These are phyloP conservation scores for Oryza meyeriana DNA, from an alignment of 176 grass and related monocot species.

Conservation along the genomic window DNA sequence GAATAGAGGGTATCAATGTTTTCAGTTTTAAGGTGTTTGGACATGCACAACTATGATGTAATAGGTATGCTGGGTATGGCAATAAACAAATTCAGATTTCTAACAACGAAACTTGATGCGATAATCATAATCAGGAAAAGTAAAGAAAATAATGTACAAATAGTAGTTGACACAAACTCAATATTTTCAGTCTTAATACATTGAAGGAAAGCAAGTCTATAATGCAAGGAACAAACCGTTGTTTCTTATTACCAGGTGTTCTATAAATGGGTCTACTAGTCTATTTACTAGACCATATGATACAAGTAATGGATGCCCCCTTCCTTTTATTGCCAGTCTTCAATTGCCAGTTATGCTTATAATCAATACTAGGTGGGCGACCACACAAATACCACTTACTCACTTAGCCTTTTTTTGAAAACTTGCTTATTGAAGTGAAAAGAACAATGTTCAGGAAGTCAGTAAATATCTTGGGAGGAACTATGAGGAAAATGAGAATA, in stretches of 20 bases:
- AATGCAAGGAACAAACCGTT: neutral
- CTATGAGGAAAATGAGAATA: neutral
- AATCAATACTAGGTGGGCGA: neutral
- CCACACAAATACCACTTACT: neutral
- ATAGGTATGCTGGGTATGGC: neutral
- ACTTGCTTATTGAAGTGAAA: constrained; percentile 5
- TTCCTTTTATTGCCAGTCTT: neutral
- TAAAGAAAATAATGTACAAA: neutral
- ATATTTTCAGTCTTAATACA: neutral
- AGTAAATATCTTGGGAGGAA: neutral
- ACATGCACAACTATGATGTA: neutral
- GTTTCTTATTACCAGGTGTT: neutral
- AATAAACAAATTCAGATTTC: neutral
- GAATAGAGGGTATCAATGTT: neutral
- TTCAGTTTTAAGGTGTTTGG: neutral
- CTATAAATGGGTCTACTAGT: neutral
- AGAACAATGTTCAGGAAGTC: constrained; percentile 17
- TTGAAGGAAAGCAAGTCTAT: neutral
- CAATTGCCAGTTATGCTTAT: no score
- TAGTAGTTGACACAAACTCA: neutral
- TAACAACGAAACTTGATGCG: neutral
- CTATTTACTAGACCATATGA: neutral
- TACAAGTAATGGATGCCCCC: neutral
- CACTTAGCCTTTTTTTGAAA: neutral
- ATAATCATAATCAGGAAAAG: neutral